These are phyloP conservation scores for Saturnispora zaruensis DNA, from an alignment of 805 yeast species.

Conservation along the genomic window DNA sequence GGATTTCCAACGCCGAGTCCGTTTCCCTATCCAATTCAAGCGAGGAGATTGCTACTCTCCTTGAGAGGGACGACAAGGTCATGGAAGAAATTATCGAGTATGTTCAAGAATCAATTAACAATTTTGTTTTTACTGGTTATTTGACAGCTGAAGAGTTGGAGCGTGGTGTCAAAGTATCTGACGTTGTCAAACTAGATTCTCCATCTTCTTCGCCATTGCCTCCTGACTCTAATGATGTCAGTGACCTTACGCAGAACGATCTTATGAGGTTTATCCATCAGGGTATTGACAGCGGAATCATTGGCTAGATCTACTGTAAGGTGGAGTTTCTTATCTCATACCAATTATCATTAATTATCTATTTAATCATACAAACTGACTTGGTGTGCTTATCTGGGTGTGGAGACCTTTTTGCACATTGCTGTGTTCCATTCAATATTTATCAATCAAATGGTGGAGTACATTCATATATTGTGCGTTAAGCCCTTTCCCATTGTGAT, in stretches of 20 bases:
- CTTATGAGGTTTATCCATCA: slow-evolving; percentile 38
- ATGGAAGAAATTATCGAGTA: slow-evolving; percentile 58
- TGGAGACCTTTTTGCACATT: background rate
- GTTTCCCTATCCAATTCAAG: slow-evolving; percentile 9
- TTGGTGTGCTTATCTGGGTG: background rate
- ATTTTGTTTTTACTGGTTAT: slow-evolving; percentile 54
- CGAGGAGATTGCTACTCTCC: background rate
- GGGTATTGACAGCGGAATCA: slow-evolving; percentile 29
- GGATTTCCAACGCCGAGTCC: slow-evolving; percentile 47
- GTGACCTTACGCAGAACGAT: slow-evolving; percentile 29
- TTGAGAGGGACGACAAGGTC: slow-evolving; percentile 46
- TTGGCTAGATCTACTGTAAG: background rate
- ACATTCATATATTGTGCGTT: background rate
- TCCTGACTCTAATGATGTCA: slow-evolving; percentile 6
- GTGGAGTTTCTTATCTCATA: slow-evolving; percentile 3
- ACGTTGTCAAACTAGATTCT: slow-evolving; percentile 10
- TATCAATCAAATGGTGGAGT: background rate
- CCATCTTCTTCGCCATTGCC: background rate
- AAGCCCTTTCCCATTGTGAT: slow-evolving; percentile 5
- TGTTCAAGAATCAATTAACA: slow-evolving; percentile 44
- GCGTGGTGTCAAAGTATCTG: slow-evolving; percentile 19
- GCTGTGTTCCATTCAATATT: background rate
- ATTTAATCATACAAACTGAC: slow-evolving; percentile 1
- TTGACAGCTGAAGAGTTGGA: slow-evolving; percentile 42
- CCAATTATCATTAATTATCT: background rate